Percentiles rank a stretch among this genome's conserved stretches.
phyloP scores from a whole-genome alignment of 257 asterid genomes.

The Linderniella brevidens region DNA sequence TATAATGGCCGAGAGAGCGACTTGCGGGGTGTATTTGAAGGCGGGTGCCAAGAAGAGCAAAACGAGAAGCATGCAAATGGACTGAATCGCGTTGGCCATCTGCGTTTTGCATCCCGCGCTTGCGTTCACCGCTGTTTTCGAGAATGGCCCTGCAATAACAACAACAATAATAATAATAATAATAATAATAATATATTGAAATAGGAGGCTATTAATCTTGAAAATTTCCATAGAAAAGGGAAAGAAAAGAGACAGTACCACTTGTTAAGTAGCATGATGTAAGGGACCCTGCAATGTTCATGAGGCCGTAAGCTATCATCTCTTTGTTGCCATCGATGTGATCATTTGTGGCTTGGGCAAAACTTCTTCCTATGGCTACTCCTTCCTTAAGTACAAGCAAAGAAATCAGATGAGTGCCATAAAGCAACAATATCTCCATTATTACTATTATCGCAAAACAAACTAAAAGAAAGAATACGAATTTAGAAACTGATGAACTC shows the following conservation, averaged over 20 bases:
- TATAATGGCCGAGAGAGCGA: conserved; percentile 69
- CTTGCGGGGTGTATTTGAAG: conserved; percentile 70
- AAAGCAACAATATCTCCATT: too few relatives aligned
- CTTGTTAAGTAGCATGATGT: conserved; percentile 90
- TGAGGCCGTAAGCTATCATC: conserved; percentile 81
- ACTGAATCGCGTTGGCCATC: conserved; percentile 40
- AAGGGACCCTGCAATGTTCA: conserved; percentile 84
- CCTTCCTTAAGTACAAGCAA: conserved; percentile 62
- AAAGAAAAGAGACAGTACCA: conserved; percentile 18
- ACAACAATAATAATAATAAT: neutral
- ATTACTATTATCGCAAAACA: too few relatives aligned
- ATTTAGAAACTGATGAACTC: too few relatives aligned
- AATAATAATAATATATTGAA: too few relatives aligned
- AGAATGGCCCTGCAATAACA: conserved; percentile 53
- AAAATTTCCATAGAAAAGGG: too few relatives aligned
- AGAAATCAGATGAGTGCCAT: neutral
- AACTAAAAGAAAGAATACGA: too few relatives aligned
- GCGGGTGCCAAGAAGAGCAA: conserved; percentile 4
- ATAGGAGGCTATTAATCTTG: too few relatives aligned
- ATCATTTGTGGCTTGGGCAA: conserved; percentile 46
- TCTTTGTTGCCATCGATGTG: conserved; percentile 89
- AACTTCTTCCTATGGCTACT: conserved; percentile 89
- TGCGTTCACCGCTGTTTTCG: conserved; percentile 61
- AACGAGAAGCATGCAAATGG: conserved; percentile 1
- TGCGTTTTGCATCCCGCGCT: conserved; percentile 71